Base-by-base conservation (phyloP, 768 basidiomycete genomes). In the Cyathus striatus region DNA sequence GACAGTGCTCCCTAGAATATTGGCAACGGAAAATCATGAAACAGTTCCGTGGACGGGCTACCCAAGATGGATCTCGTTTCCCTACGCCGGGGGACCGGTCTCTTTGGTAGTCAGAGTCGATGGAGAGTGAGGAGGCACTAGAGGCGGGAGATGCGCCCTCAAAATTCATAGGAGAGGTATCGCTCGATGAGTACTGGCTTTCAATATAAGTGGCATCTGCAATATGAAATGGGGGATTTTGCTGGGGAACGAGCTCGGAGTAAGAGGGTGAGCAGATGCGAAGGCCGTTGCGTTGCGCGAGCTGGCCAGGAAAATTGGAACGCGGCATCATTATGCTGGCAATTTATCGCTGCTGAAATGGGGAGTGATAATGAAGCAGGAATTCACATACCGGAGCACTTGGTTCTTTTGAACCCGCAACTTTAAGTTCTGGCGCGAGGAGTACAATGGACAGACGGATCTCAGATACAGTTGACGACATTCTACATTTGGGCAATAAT, bases 1-100 rank as follows among this genome's bases (percentile, higher is more conserved):
- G 63, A 6, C 63, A 56, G 55, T 78, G 69, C 46, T 64, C 64
- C 52, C 60, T 71, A 49, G 73, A 71, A 54, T 75, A 86, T 48
- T 82, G 74, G 53, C 82, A 81, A 23, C 83, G 80, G 63, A 85
- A 86, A 41, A 86, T 75, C 58, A 86, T 83, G 62, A 86, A 86
- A 34, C 79, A 69, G 47, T 86, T 86, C 1, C 79, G 73, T 3
- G 84, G 84, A 10, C 84, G 77, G 20, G 81, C 78, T 25, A 83
- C 72, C 73, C 76, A 79, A n/a, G 57, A 61, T 1, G 81, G 75
- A 44, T 81, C 75, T 7, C 65, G 18, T 17, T 22, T 14, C 23
- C 22, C 22, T 20, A 13, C 22, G 36, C 36, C 17, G 9, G 27
- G n/a, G 7, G 27, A n/a, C 27, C 27, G 7, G 9, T 30, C 27